These are phyloP conservation scores for Colletotrichum sp. DNA, from an alignment of 2,329 filamentous ascomycete genomes.

Conservation along the genomic window DNA sequence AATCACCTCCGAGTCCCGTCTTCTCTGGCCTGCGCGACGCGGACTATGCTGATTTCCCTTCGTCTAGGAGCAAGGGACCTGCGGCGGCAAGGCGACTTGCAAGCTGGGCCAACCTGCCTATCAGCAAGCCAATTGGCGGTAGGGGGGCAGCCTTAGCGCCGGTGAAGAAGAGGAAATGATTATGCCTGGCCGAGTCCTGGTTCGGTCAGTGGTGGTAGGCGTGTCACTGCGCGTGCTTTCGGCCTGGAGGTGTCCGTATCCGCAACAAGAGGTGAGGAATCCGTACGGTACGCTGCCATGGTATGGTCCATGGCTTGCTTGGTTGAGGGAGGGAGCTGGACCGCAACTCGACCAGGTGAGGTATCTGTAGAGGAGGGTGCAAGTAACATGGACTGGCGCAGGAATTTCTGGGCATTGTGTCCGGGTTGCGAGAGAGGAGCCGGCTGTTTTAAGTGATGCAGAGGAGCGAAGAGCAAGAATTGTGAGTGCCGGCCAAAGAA, in stretches of 20 bases:
- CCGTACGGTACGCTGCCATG: neutral
- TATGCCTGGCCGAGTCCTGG: neutral
- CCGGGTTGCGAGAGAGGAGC: neutral
- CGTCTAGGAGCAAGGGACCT: neutral
- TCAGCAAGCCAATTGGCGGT: neutral
- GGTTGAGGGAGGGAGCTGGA: neutral
- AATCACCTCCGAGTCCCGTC: neutral
- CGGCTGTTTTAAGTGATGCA: neutral
- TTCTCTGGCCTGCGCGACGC: neutral
- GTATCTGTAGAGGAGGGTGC: conserved; percentile 2
- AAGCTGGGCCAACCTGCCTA: neutral
- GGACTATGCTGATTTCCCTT: neutral
- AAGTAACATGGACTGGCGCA: neutral
- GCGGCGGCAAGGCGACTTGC: neutral
- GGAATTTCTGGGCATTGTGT: neutral
- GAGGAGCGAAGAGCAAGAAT: neutral
- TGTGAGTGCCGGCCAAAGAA: neutral
- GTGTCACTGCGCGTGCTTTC: neutral
- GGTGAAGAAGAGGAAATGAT: neutral
- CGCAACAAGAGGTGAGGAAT: neutral
- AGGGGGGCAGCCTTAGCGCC: conserved; percentile 10
- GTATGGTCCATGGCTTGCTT: neutral
- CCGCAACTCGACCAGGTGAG: neutral
- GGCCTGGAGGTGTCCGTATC: neutral
- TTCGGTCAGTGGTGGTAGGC: neutral